Evolutionary conservation across 2,329 filamentous ascomycete species (phyloP), one percentile per base, ranked within the genome.

Genomic region (Botryotinia globosa): DNA sequence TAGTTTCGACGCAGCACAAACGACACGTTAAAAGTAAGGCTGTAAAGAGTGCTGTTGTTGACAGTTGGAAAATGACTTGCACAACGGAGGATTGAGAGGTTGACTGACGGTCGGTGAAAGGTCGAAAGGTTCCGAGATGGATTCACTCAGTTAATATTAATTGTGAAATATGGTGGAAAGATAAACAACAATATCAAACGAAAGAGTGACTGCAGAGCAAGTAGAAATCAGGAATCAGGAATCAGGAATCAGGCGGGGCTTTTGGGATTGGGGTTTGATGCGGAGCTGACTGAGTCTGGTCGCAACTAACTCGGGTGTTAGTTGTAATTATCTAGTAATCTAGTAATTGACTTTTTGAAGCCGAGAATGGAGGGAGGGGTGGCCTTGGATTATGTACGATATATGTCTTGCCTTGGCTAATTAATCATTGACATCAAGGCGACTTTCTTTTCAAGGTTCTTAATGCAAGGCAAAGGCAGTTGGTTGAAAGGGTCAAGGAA

Each of bases 251-350:
- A 37, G 29, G 32, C 29, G 14, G 44, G 44, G 22, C 22, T 8
- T 25, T 34, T 34, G 32, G 45, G 32, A 66, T 39, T 39, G 45
- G 45, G 64, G 18, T 39, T 51, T 39, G 64, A 66, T 66, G 63
- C 18, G 63, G 42, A 66, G 63, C 63, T 66, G 63, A 66, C 44
- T 54, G 63, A 66, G 45, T 34, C 37, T 62, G 63, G 63, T 51
- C n/a, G 63, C 63, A 66, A 66, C n/a, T 63, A 45, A 45, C 14
- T 45, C 62, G 62, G 62, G 29, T 64, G 62, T 45, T 64, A 34
- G 39, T 64, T 45, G 29, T 37, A 25, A 61, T 37, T 51, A 45
- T 25, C 48, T 39, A 39, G 37, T 39, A 39, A 32, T 25, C n/a
- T n/a, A 51, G 48, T n/a, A 51, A 51, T n/a, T 51, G 48, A 51